Evolutionary conservation across 306 rosid species (phyloP).

Genomic region (Prunus campanulata): DNA sequence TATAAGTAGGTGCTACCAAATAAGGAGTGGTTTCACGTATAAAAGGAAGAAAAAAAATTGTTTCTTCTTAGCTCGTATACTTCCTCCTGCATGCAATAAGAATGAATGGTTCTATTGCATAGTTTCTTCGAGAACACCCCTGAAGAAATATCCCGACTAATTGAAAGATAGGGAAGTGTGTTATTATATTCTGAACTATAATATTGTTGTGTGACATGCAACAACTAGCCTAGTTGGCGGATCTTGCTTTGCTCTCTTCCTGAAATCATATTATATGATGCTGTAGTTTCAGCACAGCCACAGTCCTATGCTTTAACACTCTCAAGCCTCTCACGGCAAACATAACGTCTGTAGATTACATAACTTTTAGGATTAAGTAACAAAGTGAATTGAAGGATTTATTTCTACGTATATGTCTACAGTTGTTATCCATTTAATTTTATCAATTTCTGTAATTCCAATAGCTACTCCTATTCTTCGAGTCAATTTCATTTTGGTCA

Average conservation of each 20-base stretch:
- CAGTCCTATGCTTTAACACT: background rate
- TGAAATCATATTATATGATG: background rate
- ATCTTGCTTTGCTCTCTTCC: constrained; percentile 12
- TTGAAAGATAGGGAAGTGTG: background rate
- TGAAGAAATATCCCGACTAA: background rate
- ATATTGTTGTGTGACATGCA: background rate
- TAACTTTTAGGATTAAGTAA: background rate
- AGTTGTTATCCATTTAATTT: background rate
- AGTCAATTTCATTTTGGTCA: constrained; percentile 1
- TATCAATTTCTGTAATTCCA: background rate
- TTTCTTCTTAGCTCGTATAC: background rate
- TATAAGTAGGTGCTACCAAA: background rate
- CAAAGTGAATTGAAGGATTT: background rate
- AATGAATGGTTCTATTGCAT: background rate
- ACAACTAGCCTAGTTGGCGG: background rate
- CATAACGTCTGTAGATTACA: background rate
- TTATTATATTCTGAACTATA: background rate
- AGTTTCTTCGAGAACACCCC: background rate
- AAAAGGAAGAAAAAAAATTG: background rate
- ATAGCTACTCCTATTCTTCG: background rate
- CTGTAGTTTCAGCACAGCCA: background rate
- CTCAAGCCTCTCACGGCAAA: background rate
- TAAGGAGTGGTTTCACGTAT: background rate
- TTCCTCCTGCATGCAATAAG: background rate
- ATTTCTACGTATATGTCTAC: background rate